Conservation (phyloP, 2,329 filamentous ascomycete species). For the Mycosphaerella sp. region DNA sequence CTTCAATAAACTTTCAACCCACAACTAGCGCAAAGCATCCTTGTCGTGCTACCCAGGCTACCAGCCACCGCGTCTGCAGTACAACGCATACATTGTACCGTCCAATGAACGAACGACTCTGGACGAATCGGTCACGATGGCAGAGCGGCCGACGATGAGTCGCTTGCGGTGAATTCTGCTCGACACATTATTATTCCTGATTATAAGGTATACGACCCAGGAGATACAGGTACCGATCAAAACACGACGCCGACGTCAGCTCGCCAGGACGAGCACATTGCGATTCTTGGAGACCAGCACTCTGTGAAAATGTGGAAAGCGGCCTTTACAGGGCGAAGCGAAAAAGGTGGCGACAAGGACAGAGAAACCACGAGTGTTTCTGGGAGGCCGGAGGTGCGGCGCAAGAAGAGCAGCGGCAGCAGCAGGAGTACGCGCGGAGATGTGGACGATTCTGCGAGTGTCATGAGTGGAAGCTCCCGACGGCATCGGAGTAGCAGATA, state of each 20-base stretch:
- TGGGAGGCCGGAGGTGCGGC: constrained; percentile 15
- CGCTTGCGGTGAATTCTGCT: background rate
- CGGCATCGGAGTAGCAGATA: constrained; percentile 10
- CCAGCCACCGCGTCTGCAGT: constrained; percentile 4
- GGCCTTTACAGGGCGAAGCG: constrained; percentile 32
- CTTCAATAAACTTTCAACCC: too few species aligned
- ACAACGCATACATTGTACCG: constrained; percentile 3
- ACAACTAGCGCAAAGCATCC: background rate
- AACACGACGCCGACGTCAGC: background rate
- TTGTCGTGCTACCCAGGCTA: background rate
- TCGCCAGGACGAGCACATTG: constrained; percentile 2
- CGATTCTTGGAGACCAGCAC: background rate
- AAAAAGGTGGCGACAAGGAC: constrained; percentile 21
- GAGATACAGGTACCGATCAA: constrained; percentile 1
- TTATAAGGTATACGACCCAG: constrained; percentile 3
- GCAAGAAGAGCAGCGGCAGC: constrained; percentile 27
- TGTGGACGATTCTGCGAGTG: constrained; percentile 11
- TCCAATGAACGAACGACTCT: background rate
- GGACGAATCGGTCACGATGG: constrained; percentile 6
- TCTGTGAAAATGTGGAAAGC: constrained; percentile 31
- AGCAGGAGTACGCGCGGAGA: constrained; percentile 22
- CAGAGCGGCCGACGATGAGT: constrained; percentile 5
- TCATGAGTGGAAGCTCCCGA: constrained; percentile 23
- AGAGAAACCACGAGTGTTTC: constrained; percentile 12
- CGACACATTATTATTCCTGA: background rate